Evolutionary conservation across 202 grass and related monocot genomes (phyloP).

Genomic region (Zizania palustris): DNA sequence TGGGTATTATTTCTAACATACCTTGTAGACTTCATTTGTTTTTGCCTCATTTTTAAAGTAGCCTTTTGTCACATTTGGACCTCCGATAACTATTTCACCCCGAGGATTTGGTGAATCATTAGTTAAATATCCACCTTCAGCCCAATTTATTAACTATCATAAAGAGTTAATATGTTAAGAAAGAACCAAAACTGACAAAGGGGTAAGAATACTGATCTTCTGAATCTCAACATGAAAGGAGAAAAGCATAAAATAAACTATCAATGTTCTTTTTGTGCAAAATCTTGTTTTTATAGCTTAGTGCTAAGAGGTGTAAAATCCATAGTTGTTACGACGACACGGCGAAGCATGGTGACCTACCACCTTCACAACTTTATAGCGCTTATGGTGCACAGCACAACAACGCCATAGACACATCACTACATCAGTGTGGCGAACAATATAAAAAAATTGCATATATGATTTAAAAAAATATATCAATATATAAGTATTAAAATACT

Average conservation of each 20-base stretch:
- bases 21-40: slow-evolving; percentile 95
- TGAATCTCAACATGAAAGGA: slow-evolving; percentile 8
- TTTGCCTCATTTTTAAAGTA: slow-evolving; percentile 91
- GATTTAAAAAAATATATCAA: too few relatives aligned
- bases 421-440: too few relatives aligned
- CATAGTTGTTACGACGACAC: too few relatives aligned
- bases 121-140: slow-evolving; percentile 81
- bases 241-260: background rate
- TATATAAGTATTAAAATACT: too few relatives aligned
- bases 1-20: slow-evolving; percentile 34
- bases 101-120: slow-evolving; percentile 86
- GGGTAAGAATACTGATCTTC: background rate
- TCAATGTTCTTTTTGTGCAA: background rate
- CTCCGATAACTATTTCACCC: slow-evolving; percentile 90
- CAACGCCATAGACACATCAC: too few relatives aligned
- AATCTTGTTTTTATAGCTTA: background rate
- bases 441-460: too few relatives aligned
- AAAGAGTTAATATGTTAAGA: slow-evolving; percentile 34
- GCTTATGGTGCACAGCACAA: too few relatives aligned
- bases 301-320: background rate
- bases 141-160: slow-evolving; percentile 83
- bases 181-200: background rate
- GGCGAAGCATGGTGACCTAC: too few relatives aligned
- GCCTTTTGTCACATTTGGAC: slow-evolving; percentile 82
- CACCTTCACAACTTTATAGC: too few relatives aligned